Base-by-base conservation (phyloP, 2,329 filamentous ascomycete genomes). In the Monosporascus sp. region DNA sequence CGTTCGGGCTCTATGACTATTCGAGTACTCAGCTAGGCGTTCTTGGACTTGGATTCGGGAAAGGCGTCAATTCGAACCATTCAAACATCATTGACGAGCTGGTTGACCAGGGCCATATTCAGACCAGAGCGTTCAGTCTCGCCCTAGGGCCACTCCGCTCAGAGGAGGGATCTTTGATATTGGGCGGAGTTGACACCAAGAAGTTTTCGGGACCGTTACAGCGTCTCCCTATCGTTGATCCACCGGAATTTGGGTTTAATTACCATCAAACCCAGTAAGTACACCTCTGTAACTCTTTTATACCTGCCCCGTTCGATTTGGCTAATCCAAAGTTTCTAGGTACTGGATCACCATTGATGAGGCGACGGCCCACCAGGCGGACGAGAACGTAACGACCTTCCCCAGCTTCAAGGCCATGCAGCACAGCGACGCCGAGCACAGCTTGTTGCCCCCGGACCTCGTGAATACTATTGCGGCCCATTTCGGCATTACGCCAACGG, bases 171-270 rank as follows among this genome's bases (percentile, higher is more conserved):
- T 56, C 62, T 40, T 58, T 72, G 52, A 65, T 77, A 22, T 77
- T 78, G 54, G 75, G 75, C 43, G 75, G 74, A 46, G 67, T 77
- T 31, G 75, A 78, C 62, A 76, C 73, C 18, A 70, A 67, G 43
- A 76, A 78, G 61, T 78, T 69, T 52, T 62, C 58, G 17, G 75
- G 75, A 41, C 58, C 68, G 22, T 64, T 72, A 28, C 54, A 63
- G 9, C 22, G 35, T 11, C 22, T 46, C 7, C 50, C 50, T 22
- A 17, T 52, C 37, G 37, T 52, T 20, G 51, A 49, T 15, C 14
- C 28, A 15, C 51, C 45, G 18, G 41, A 48, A 3, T 51, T n/a
- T 28, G 5, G 20, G 7, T 46, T 38, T n/a, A 28, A 47, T 18
- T 51, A 41, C 35, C 9, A 44, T 17, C 22, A 51, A 18, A 45